A percentile compares a stretch with the other conserved stretches of the same genome.
These are phyloP conservation scores for Solanum boliviense DNA, from an alignment of 257 asterid species.

Conservation along the genomic window DNA sequence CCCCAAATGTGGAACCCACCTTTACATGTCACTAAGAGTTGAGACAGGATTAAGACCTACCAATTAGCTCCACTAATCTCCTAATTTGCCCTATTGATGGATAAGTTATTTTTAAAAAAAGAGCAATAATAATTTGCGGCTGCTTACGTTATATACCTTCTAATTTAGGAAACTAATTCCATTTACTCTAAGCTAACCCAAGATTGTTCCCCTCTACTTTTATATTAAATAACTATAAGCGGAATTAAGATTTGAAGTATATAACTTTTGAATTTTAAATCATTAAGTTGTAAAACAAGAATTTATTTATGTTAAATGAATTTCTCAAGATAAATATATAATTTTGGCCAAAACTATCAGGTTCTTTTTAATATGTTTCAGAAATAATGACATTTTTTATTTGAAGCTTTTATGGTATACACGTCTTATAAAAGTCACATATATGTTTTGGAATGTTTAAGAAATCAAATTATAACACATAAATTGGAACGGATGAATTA, in stretches of 20 bases:
- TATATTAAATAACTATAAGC: too few species aligned
- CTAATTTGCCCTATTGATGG: not conserved
- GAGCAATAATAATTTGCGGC: not conserved
- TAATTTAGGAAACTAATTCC: not conserved
- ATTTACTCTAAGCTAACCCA: too few species aligned
- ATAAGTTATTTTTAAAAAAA: not conserved
- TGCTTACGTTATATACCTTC: not conserved
- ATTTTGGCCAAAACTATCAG: not conserved
- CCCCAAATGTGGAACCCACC: not conserved
- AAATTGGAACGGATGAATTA: fast-evolving
- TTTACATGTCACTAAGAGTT: not conserved
- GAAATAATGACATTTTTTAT: not conserved
- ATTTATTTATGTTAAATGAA: too few species aligned
- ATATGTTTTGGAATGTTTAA: not conserved
- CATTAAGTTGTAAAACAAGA: too few species aligned
- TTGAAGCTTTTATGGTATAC: not conserved
- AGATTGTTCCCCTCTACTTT: too few species aligned
- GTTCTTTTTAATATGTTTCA: not conserved
- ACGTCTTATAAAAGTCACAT: not conserved
- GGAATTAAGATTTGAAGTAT: too few species aligned
- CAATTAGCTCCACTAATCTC: not conserved
- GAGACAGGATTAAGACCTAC: not conserved
- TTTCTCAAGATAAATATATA: not conserved
- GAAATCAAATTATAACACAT: not conserved
- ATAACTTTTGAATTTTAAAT: too few species aligned